Evolutionary conservation across 2,329 filamentous ascomycete species (phyloP), one percentile per base, ranked within the genome.

Genomic region (Mycosphaerelloides madeirae): DNA sequence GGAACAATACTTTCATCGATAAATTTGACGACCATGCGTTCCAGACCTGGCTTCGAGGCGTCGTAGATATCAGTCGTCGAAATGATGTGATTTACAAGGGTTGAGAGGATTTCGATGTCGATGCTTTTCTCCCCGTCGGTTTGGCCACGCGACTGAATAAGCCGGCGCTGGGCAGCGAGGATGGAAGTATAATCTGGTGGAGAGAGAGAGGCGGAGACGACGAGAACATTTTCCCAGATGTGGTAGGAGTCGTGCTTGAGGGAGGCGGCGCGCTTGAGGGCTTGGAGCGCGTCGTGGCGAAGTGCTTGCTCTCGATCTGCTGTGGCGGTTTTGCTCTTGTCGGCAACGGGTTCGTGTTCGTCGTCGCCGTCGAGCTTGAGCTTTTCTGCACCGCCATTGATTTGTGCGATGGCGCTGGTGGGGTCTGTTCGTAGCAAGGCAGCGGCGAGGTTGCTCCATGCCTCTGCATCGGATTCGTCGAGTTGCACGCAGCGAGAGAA

Each of bases 181-280:
- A 95, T 79, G 50, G 96, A 88, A 0, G 73, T 65, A 60, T 88
- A 82, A 1, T 84, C 80, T 0, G 87, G 84, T 0, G 91, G 90
- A 1, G 75, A 76, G 20, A 93, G 78, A 1, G 87, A 85, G 0
- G 86, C 80, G 0, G 87, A 85, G 16, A 97, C 83, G 0, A 89
- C 93, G 45, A 98, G 79, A 13, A 97, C 84, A 59, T 98, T 98
- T 63, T 95, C 87, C 91, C 91, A 97, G 65, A 98, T 96, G 56
- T 87, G 83, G 77, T 85, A 87, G 68, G 91, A 91, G 57, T 89
- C 83, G 65, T 87, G 79, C 39, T 94, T 88, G 18, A 95, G 78
- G 3, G 79, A 77, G 0, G 90, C 88, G 8, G 90, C 93, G 52
- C 86, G 84, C 63, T 95, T 93, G 66, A 95, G 87, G 0, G 93